phyloP scores from a whole-genome alignment of 345 rosid species.

The Melaleuca alternifolia region DNA sequence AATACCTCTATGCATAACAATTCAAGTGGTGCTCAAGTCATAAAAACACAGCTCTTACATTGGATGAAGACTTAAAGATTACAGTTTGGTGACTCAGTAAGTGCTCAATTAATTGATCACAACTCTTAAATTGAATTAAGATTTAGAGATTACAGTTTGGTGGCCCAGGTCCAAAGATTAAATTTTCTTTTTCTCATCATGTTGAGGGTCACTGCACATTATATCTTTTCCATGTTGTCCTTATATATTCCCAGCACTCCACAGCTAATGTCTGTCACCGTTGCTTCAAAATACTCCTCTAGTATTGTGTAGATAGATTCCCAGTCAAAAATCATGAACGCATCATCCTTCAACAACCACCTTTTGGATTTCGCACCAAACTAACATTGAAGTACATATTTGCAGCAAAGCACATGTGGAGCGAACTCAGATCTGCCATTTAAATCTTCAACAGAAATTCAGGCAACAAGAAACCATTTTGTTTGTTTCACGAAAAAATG shows the following conservation, averaged over 20 bases:
- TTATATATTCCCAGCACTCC: neutral
- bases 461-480: neutral
- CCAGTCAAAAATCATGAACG: neutral
- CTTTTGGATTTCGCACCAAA: neutral
- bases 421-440: neutral
- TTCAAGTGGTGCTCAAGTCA: neutral
- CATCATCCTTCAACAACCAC: neutral
- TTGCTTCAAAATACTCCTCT: neutral
- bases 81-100: neutral
- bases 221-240: neutral
- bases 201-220: neutral
- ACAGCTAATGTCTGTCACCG: neutral
- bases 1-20: neutral
- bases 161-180: neutral
- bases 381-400: neutral
- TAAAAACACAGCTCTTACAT: neutral
- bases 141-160: neutral
- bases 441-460: neutral
- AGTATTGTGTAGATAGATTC: neutral
- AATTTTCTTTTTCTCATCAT: neutral
- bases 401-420: neutral
- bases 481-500: neutral
- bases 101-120: neutral
- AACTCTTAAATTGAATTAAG: neutral
- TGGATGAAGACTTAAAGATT: neutral